Evolutionary conservation across 352 stramenopile species (phyloP).

Genomic region (Pythium monospermum): DNA sequence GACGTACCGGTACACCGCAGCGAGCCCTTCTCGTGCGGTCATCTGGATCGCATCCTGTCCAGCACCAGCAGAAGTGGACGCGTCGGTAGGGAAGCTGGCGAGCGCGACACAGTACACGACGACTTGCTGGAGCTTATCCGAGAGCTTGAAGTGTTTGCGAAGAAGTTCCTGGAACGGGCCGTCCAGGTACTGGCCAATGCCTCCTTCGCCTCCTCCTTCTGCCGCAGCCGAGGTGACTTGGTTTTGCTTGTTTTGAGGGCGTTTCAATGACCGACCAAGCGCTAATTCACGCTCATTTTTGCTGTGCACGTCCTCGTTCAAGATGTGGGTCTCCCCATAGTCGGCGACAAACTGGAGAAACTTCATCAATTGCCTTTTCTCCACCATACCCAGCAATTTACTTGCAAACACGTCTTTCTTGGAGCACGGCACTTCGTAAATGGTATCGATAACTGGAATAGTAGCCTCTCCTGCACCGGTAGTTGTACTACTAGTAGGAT

Average conservation of each 20-base stretch:
- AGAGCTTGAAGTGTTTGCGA: conserved; percentile 66
- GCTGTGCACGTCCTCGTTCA: conserved; percentile 68
- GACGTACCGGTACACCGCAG: conserved; percentile 32
- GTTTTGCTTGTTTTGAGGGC: conserved; percentile 84
- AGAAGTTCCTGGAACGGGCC: conserved; percentile 68
- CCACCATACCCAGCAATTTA: conserved; percentile 74
- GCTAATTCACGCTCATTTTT: conserved; percentile 83
- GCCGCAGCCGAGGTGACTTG: conserved; percentile 18
- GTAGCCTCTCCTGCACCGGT: too few species aligned
- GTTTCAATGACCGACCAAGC: conserved; percentile 69
- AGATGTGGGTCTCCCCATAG: conserved; percentile 70
- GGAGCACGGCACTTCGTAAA: conserved; percentile 84
- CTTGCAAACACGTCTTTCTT: conserved; percentile 90
- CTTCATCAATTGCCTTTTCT: conserved; percentile 90
- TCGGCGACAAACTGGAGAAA: conserved; percentile 89
- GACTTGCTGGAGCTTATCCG: conserved; percentile 68
- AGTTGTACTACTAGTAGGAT: conserved; percentile 12
- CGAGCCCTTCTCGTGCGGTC: conserved; percentile 27
- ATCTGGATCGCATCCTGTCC: conserved; percentile 42
- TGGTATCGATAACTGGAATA: conserved; percentile 32
- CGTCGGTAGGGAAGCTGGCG: conserved; percentile 38
- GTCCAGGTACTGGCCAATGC: conserved; percentile 39
- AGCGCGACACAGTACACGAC: conserved; percentile 85
- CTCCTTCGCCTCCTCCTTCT: conserved; percentile 7
- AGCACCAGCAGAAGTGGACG: not conserved